Evolutionary conservation across 768 basidiomycete genomes (phyloP).

Genomic region (Dendrothele bispora): DNA sequence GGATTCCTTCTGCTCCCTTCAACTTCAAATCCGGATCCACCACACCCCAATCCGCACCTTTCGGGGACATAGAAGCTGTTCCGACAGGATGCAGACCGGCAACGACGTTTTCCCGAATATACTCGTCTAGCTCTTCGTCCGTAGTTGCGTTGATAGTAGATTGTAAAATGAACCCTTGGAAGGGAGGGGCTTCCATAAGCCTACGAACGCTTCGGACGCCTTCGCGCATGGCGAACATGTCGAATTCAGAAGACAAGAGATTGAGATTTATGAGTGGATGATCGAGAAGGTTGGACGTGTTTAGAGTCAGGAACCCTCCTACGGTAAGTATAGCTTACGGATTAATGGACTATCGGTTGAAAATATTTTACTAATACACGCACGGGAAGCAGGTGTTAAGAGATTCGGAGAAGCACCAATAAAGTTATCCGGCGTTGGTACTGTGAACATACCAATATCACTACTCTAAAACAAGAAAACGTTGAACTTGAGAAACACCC

Average conservation of each 20-base stretch:
- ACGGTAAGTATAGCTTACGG: background rate
- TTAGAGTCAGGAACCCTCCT: constrained; percentile 26
- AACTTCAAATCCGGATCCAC: constrained; percentile 15
- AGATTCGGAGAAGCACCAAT: constrained; percentile 6
- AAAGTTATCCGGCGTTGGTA: constrained; percentile 11
- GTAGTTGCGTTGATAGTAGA: constrained; percentile 7
- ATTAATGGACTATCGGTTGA: background rate
- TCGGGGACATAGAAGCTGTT: constrained; percentile 16
- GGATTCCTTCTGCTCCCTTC: constrained; percentile 12
- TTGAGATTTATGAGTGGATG: constrained; percentile 44
- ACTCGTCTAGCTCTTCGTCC: constrained; percentile 9
- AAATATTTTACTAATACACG: background rate
- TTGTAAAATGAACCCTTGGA: constrained; percentile 13
- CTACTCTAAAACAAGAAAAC: constrained; percentile 4
- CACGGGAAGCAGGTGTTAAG: constrained; percentile 14
- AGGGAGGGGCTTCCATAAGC: constrained; percentile 13
- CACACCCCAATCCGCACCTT: constrained; percentile 14
- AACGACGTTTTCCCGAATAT: constrained; percentile 11
- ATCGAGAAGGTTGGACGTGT: constrained; percentile 37
- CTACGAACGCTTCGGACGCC: constrained; percentile 9
- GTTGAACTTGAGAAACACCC: background rate
- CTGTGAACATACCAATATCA: too few species aligned
- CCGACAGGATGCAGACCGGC: constrained; percentile 2
- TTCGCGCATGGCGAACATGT: constrained; percentile 13
- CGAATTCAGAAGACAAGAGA: constrained; percentile 27